Evolutionary conservation across 2,329 filamentous ascomycete genomes (phyloP).

Genomic region (Tolypocladium capitatum): DNA sequence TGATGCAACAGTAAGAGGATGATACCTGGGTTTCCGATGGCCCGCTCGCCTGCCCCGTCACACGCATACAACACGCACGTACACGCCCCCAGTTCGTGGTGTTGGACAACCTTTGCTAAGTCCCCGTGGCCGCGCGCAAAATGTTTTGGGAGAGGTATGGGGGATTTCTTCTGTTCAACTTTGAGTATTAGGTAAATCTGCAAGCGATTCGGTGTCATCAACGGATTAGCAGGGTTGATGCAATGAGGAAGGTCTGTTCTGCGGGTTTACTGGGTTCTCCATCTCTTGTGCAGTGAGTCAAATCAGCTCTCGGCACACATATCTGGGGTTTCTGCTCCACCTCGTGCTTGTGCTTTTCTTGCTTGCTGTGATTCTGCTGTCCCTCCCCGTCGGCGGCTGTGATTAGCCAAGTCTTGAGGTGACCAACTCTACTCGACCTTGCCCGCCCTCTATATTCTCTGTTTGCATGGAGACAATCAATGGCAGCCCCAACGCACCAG

Average conservation of each 20-base stretch:
- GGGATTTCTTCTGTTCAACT: conserved; percentile 13
- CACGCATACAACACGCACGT: background rate
- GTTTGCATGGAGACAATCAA: background rate
- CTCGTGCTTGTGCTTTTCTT: background rate
- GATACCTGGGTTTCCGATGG: background rate
- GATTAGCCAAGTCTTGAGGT: background rate
- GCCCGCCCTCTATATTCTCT: background rate
- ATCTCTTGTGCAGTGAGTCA: conserved; percentile 4
- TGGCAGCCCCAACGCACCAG: background rate
- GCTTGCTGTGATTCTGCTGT: background rate
- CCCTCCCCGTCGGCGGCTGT: background rate
- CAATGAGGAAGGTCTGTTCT: conserved; percentile 13
- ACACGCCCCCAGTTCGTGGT: background rate
- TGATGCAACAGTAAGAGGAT: conserved; percentile 75
- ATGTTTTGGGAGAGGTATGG: conserved; percentile 1
- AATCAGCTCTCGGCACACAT: background rate
- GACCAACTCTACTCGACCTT: background rate
- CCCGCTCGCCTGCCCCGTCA: background rate
- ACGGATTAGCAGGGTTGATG: conserved; percentile 13
- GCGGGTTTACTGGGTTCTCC: conserved; percentile 12
- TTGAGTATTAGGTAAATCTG: conserved; percentile 12
- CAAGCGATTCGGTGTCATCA: conserved; percentile 16
- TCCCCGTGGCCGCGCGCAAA: background rate
- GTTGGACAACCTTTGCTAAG: background rate
- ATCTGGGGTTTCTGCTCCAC: background rate